These are phyloP conservation scores for Cutaneotrichosporon mucoides DNA, from an alignment of 1,284 basidiomycete species.

Conservation along the genomic window DNA sequence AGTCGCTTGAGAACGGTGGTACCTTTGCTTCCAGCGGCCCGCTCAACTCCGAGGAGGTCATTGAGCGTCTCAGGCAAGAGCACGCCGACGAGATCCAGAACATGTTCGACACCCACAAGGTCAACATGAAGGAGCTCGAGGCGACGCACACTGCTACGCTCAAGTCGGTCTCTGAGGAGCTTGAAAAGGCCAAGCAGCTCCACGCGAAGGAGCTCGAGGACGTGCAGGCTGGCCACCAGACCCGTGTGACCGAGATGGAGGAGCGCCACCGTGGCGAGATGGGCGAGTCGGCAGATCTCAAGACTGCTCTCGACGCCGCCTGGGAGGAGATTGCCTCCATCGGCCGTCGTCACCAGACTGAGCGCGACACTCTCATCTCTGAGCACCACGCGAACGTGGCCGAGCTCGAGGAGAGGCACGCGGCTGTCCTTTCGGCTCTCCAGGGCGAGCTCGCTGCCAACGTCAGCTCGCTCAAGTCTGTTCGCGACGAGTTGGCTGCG, in stretches of 20 bases:
- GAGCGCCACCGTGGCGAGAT: constrained; percentile 12
- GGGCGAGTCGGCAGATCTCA: constrained; percentile 11
- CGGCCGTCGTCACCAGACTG: constrained; percentile 14
- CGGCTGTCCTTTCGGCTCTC: constrained; percentile 14
- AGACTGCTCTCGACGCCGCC: constrained; percentile 17
- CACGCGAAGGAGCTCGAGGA: constrained; percentile 21
- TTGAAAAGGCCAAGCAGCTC: constrained; percentile 10
- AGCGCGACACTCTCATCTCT: constrained; percentile 24
- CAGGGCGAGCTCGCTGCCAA: constrained; percentile 15
- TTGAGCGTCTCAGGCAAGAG: constrained; percentile 24
- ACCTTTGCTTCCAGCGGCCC: background rate
- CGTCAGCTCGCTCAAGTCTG: constrained; percentile 10
- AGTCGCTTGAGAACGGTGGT: constrained; percentile 46
- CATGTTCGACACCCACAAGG: constrained; percentile 15
- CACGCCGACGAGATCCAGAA: constrained; percentile 29
- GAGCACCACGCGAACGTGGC: constrained; percentile 23
- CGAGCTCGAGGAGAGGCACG: constrained; percentile 23
- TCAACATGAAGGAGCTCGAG: constrained; percentile 16
- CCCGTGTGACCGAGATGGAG: constrained; percentile 18
- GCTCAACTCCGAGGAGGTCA: constrained; percentile 17
- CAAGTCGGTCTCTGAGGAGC: constrained; percentile 11
- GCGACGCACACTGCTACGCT: constrained; percentile 15
- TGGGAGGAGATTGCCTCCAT: constrained; percentile 21
- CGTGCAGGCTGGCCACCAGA: constrained; percentile 17
- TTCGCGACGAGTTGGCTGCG: constrained; percentile 12